Conservation (phyloP, 768 basidiomycete genomes). For the Xerocomus potaroensis region DNA sequence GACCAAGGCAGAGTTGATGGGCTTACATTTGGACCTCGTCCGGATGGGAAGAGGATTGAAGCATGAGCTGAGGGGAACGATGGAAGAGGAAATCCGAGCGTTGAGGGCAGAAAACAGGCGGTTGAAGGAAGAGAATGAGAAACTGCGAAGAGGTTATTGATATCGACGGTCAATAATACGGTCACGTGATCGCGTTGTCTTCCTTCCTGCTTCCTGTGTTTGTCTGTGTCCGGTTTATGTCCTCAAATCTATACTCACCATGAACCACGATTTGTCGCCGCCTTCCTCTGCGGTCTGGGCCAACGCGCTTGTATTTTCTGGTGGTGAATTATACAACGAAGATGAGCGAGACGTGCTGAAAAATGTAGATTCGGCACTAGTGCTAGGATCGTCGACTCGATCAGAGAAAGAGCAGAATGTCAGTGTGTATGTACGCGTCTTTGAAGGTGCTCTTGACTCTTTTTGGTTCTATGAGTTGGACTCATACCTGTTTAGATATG, state of each 20-base stretch:
- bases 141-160: constrained; percentile 43
- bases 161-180: background rate
- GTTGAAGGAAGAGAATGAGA: constrained; percentile 64
- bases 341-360: constrained; percentile 10
- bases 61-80: constrained; percentile 54
- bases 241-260: background rate
- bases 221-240: no score
- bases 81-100: constrained; percentile 57
- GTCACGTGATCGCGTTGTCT: constrained; percentile 7
- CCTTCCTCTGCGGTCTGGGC: constrained; percentile 12
- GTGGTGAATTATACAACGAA: constrained; percentile 22
- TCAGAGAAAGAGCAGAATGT: constrained; percentile 8
- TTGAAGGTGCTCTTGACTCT: constrained; percentile 24
- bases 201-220: no score
- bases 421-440: constrained; percentile 27
- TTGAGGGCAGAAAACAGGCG: constrained; percentile 45
- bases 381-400: constrained; percentile 11
- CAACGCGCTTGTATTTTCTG: constrained; percentile 30
- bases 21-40: constrained; percentile 69
- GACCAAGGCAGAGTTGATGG: constrained; percentile 66
- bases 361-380: constrained; percentile 1
- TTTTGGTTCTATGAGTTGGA: background rate
- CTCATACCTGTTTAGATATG: constrained; percentile 44
- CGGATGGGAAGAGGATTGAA: constrained; percentile 69
- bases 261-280: constrained; percentile 5